Evolutionary conservation across 345 rosid genomes (phyloP).

Genomic region (Hevea brasiliensis): DNA sequence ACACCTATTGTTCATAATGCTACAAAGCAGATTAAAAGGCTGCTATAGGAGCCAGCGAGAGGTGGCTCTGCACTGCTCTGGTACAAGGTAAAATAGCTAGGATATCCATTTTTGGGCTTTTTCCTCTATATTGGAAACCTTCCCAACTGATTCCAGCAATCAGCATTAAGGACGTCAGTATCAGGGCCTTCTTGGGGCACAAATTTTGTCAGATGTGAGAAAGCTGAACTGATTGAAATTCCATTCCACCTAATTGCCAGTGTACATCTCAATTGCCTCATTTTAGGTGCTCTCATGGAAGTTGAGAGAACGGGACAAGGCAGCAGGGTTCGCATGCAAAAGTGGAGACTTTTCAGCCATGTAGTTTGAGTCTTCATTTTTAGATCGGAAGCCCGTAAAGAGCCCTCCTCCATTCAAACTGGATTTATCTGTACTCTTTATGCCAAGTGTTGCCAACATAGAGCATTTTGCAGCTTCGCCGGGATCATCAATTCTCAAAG

Average conservation of each 20-base stretch:
- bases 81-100: constrained; percentile 5
- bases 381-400: constrained; percentile 52
- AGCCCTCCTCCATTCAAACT: constrained; percentile 32
- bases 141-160: too few species aligned
- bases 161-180: too few species aligned
- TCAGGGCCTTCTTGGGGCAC: neutral
- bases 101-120: constrained; percentile 2
- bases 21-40: constrained; percentile 1
- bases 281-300: constrained; percentile 58
- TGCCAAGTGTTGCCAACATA: constrained; percentile 18
- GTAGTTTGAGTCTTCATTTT: constrained; percentile 27
- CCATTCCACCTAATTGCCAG: too few species aligned
- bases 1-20: constrained; percentile 3
- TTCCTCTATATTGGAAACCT: neutral
- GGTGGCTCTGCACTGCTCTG: neutral
- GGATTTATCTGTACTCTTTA: constrained; percentile 11
- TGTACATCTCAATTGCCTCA: neutral
- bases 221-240: neutral
- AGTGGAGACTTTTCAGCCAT: constrained; percentile 33
- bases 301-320: constrained; percentile 60
- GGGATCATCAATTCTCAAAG: constrained; percentile 24
- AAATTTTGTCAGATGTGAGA: neutral
- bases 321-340: constrained; percentile 77
- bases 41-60: neutral
- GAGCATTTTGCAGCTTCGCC: constrained; percentile 27